Percentiles rank a stretch among this genome's conserved stretches.
Conservation (phyloP, 1,139 yeast species). For the Pichia sp. region DNA sequence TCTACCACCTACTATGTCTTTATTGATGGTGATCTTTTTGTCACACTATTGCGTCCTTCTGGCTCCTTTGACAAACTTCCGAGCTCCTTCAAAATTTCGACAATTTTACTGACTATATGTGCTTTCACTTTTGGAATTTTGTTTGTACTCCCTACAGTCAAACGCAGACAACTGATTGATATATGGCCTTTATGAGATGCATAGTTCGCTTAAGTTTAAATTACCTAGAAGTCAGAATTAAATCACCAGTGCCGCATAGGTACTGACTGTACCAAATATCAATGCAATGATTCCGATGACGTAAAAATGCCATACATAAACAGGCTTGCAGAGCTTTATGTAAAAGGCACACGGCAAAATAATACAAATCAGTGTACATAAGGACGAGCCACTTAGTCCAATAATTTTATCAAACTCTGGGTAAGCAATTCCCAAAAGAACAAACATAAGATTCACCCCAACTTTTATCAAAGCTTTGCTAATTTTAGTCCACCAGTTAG, state of each 20-base stretch:
- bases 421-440: conserved; percentile 42
- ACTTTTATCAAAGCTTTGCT: conserved; percentile 30
- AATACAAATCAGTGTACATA: conserved; percentile 49
- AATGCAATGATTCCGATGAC: conserved; percentile 21
- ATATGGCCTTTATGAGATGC: conserved; percentile 7
- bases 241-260: conserved; percentile 24
- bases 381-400: conserved; percentile 51
- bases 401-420: conserved; percentile 54
- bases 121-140: conserved; percentile 40
- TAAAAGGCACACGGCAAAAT: conserved; percentile 51
- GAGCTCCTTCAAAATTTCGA: conserved; percentile 57
- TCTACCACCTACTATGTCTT: conserved; percentile 71
- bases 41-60: conserved; percentile 74
- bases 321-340: conserved; percentile 29
- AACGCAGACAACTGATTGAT: not conserved
- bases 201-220: not conserved
- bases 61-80: conserved; percentile 67
- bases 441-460: conserved; percentile 46
- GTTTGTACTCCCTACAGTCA: conserved; percentile 8
- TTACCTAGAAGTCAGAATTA: not conserved
- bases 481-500: conserved; percentile 11
- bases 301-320: conserved; percentile 21
- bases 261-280: conserved; percentile 25
- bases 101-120: conserved; percentile 54
- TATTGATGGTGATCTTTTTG: conserved; percentile 56